Conservation (phyloP, 345 rosid species). For the Eucalyptus cloeziana region DNA sequence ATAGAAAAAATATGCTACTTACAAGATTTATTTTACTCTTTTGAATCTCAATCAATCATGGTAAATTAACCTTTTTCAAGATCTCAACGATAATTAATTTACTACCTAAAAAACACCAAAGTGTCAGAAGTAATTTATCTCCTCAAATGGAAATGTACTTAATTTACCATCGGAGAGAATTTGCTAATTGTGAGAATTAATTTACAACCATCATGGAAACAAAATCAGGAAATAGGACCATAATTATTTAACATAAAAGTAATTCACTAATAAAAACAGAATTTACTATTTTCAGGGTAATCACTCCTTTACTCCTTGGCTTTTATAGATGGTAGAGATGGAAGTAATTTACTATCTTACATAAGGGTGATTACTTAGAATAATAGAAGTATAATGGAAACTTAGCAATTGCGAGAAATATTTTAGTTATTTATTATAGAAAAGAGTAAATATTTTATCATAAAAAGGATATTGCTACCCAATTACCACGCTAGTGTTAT, state of each 20-base stretch:
- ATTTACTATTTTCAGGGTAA: background rate
- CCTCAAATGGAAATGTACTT: background rate
- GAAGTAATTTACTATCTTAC: background rate
- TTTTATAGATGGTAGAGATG: background rate
- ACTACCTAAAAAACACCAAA: rapidly evolving
- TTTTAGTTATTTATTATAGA: background rate
- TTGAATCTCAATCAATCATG: background rate
- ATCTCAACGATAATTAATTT: background rate
- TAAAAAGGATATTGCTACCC: background rate
- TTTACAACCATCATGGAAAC: background rate
- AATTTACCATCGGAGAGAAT: background rate
- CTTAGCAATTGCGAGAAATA: background rate
- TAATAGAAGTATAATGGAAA: background rate
- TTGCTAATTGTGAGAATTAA: background rate
- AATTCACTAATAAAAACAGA: background rate
- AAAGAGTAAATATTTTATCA: background rate
- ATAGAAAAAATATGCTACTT: rapidly evolving
- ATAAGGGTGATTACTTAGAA: background rate
- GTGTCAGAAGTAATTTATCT: background rate
- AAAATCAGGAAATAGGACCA: background rate
- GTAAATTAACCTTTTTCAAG: background rate
- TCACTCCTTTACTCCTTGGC: background rate
- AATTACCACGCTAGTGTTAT: background rate
- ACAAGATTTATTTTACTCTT: background rate
- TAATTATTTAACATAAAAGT: background rate